phyloP scores from a whole-genome alignment of 495 filamentous ascomycete species.

The Aspergillus coremiiformis region DNA sequence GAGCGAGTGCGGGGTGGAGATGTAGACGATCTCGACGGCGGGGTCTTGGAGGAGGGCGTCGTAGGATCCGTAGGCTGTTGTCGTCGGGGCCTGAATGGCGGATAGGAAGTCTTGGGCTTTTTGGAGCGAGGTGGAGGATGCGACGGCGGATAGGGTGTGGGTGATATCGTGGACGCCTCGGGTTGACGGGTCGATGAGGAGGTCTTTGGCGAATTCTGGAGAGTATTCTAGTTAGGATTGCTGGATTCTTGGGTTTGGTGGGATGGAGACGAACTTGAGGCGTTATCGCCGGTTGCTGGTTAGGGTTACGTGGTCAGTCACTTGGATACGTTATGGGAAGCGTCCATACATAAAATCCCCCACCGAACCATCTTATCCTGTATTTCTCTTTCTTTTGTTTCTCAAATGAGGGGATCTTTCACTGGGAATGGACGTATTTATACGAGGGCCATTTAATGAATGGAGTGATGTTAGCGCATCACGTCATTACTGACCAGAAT shows the following conservation, averaged over 20 bases:
- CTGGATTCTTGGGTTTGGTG: no score
- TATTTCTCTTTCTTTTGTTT: no score
- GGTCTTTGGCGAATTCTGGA: constrained; percentile 63
- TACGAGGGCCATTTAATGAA: not conserved
- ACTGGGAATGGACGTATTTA: not conserved
- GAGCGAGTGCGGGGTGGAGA: constrained; percentile 77
- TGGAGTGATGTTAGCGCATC: no score
- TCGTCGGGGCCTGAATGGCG: constrained; percentile 29
- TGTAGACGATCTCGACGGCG: constrained; percentile 68
- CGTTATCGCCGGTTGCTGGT: constrained; percentile 4
- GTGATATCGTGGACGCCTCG: constrained; percentile 23
- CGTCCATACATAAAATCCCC: constrained; percentile 1
- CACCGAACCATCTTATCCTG: constrained; percentile 1
- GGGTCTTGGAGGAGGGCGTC: constrained; percentile 57
- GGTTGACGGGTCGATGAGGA: constrained; percentile 57
- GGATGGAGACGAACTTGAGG: not conserved
- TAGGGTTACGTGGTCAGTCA: not conserved
- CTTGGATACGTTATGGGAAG: not conserved
- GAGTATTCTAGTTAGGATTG: constrained; percentile 6
- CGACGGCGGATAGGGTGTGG: constrained; percentile 30
- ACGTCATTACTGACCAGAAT: no score
- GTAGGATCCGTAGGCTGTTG: constrained; percentile 63
- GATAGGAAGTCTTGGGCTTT: constrained; percentile 53
- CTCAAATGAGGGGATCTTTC: not conserved
- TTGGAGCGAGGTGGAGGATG: constrained; percentile 56